Evolutionary conservation across 139 green algal species (phyloP), one percentile per base, ranked within the genome.

Genomic region (Micractinium sp.): DNA sequence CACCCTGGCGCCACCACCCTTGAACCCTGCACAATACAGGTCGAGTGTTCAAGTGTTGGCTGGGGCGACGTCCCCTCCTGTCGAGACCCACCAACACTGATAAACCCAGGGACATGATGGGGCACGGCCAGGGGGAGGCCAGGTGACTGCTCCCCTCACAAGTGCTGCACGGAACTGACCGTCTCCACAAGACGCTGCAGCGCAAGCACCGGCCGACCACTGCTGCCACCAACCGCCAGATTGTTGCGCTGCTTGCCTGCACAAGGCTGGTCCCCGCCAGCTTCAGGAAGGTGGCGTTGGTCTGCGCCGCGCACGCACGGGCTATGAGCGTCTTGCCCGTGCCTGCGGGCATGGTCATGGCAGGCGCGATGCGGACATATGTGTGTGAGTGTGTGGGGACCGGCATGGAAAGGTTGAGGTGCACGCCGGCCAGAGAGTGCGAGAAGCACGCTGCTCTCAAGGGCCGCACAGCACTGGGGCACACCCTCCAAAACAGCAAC

Each of bases 201-300:
- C 5, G 47, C 47, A 56, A 56, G 9, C 47, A 56, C 9, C 47
- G 14, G 63, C 63, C 20, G 20, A 12, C 63, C 63, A 71, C 20
- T 25, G 63, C 63, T 27, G 20, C 20, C 63, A 27, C 7, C 63
- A 27, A 71, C 18, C 18, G 63, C 31, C 5, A 0, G 61, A 47
- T 39, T 93, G 66, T 61, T 91, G 85, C 61, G 82, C 60, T 33
- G n/a, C 89, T 91, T 61, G 38, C 78, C 78, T 84, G 95, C 83
- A 98, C 96, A 29, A 99, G 95, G 89, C 98, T 95, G n/a, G 97
- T 97, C 1, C 98, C 98, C 63, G 98, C 98, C 60, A 99, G 95
- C 94, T 99, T 99, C 9, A 99, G 94, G 92, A 98, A 99, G 20
- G 97, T 98, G 56, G 98, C 98, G 91, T 99, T 99, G 82, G 98